These are phyloP conservation scores for Logfia minima DNA, from an alignment of 129 eudicot species.

Conservation along the genomic window DNA sequence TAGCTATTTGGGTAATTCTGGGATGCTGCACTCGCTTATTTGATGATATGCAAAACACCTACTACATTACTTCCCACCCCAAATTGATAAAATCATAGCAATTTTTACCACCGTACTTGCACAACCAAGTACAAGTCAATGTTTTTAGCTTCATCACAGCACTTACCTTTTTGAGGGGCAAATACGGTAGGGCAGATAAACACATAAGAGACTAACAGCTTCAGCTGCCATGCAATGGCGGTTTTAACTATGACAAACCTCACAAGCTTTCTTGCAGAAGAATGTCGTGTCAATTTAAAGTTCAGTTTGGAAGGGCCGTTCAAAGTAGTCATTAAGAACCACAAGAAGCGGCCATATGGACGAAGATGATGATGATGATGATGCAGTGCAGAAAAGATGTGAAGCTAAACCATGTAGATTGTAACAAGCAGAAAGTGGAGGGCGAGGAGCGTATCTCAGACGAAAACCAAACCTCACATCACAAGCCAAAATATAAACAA, in stretches of 20 bases:
- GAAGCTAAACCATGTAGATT: constrained; percentile 11
- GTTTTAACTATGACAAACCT: not conserved
- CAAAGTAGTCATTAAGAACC: constrained; percentile 21
- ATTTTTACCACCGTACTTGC: not conserved
- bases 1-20: not conserved
- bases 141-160: not conserved
- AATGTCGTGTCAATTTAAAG: not conserved
- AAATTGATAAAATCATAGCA: not conserved
- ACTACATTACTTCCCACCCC: not conserved
- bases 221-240: not conserved
- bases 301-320: not conserved
- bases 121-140: not conserved
- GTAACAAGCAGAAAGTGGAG: constrained; percentile 21
- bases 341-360: not conserved
- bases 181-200: not conserved
- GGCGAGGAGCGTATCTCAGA: constrained; percentile 1
- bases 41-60: not conserved
- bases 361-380: not conserved
- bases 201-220: not conserved
- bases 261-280: not conserved
- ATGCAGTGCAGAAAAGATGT: constrained; percentile 22
- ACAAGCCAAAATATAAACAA: constrained; percentile 3
- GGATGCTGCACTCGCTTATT: not conserved
- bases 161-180: not conserved
- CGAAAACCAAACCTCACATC: constrained; percentile 29